Evolutionary conservation across 2,329 filamentous ascomycete genomes (phyloP), one percentile per base, ranked within the genome.

Genomic region (Penicillium sp.): DNA sequence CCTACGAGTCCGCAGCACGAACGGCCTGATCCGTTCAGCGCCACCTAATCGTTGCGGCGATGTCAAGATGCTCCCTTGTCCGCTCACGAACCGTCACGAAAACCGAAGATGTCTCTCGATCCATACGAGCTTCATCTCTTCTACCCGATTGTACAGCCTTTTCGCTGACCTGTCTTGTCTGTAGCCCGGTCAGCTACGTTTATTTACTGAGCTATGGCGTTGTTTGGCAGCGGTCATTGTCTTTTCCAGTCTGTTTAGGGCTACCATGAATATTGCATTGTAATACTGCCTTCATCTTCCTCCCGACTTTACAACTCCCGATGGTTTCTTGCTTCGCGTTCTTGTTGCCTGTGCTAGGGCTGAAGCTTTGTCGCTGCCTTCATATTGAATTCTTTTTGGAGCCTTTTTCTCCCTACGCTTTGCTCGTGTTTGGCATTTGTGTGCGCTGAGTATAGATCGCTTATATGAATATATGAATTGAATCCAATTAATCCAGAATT

Each of bases 1-100:
- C 63, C 69, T 17, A 63, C 50, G 43, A 71, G 65, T 57, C 49
- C 64, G 41, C 59, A 67, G 12, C 34, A 62, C 48, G 60, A 68
- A 20, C 61, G 62, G 8, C 52, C 63, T n/a, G 41, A 60, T 31
- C 62, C 64, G 8, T 65, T 63, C 39, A 25, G 37, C 4, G 64
- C 61, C 35, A 62, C 67, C 22, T 70, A 48, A 66, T 34, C 49
- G 7, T n/a, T 49, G 4, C 38, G 5, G 38, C 4, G 10, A 53
- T 22, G 5, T 53, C n/a, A 34, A 31, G 1, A 5, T 8, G 10
- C 22, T 25, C 34, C 3, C 28, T 10, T 20, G 25, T 17, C 43
- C 28, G 25, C 38, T 17, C 28, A 64, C 48, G n/a, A 49, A 49
- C 37, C 47, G 15, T 42, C 37, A 57, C 54, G 66, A 68, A 57